phyloP scores from a whole-genome alignment of 2,329 filamentous ascomycete species.

The Trichophyton mentagrophytes region DNA sequence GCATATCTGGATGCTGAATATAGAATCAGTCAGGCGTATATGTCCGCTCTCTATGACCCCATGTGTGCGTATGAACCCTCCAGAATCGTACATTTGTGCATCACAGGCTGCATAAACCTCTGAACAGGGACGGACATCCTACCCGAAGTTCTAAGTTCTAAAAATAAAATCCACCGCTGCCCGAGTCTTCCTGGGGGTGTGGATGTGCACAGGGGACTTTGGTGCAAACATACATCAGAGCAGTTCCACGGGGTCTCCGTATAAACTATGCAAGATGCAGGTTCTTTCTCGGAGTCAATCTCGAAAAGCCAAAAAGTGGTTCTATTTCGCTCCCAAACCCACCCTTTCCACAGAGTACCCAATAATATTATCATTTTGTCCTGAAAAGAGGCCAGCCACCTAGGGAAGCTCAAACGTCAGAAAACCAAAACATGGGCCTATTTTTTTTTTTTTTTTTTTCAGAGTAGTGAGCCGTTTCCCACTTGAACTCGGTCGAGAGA shows the following conservation, averaged over 20 bases:
- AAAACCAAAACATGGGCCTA: not conserved
- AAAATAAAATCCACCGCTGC: not conserved
- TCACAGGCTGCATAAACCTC: not conserved
- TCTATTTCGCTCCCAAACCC: not conserved
- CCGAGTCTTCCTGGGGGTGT: not conserved
- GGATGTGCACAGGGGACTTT: not conserved
- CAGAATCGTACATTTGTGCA: not conserved
- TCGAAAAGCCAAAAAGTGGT: not conserved
- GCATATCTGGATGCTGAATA: not conserved
- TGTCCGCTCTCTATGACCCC: not conserved
- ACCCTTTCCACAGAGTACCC: not conserved
- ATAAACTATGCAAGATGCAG: not conserved
- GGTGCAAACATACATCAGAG: no score
- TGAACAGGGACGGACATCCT: not conserved
- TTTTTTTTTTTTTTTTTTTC: no score
- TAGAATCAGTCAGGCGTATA: not conserved
- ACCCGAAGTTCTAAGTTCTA: not conserved
- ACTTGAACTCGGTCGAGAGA: constrained; percentile 3
- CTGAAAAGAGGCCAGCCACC: not conserved
- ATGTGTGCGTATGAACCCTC: not conserved
- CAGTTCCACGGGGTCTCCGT: not conserved
- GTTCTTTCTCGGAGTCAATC: not conserved
- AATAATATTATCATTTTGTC: not conserved
- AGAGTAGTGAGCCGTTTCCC: not conserved
- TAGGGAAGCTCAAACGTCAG: not conserved